A percentile compares a stretch with the other conserved stretches of the same genome.
These are phyloP conservation scores for Candida hungchunana DNA, from an alignment of 805 yeast genomes.

Conservation along the genomic window DNA sequence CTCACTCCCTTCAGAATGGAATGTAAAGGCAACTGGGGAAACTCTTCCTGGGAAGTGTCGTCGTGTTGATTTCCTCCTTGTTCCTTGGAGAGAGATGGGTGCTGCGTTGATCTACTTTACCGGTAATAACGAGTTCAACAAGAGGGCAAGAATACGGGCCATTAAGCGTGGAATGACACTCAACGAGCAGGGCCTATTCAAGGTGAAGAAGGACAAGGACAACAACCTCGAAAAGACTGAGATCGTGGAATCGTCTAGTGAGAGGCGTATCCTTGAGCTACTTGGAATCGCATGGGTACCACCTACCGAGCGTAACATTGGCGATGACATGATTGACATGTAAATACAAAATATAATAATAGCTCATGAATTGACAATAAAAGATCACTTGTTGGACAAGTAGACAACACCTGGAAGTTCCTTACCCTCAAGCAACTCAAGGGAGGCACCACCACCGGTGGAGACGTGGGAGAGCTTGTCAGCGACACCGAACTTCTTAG, in stretches of 20 bases:
- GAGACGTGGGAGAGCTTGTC: slow-evolving; percentile 97
- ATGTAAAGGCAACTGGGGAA: slow-evolving; percentile 28
- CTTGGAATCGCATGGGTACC: slow-evolving; percentile 35
- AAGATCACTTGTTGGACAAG: slow-evolving; percentile 63
- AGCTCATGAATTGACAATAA: not conserved
- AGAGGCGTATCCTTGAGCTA: slow-evolving; percentile 39
- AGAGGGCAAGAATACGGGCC: slow-evolving; percentile 42
- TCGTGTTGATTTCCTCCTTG: slow-evolving; percentile 48
- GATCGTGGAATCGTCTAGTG: slow-evolving; percentile 41
- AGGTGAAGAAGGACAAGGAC: slow-evolving; percentile 10
- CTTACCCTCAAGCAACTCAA: slow-evolving; percentile 98
- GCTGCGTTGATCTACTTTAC: slow-evolving; percentile 49
- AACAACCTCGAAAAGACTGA: slow-evolving; percentile 9
- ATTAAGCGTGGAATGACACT: slow-evolving; percentile 32
- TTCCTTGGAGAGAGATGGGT: slow-evolving; percentile 42
- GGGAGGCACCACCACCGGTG: slow-evolving; percentile 99
- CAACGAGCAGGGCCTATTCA: slow-evolving; percentile 42
- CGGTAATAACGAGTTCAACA: slow-evolving; percentile 50
- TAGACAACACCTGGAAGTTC: slow-evolving; percentile 96
- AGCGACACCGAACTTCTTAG: slow-evolving; percentile 96
- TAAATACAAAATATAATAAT: too few species aligned
- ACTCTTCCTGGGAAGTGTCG: slow-evolving; percentile 36
- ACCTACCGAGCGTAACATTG: slow-evolving; percentile 28
- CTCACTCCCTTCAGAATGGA: slow-evolving; percentile 24
- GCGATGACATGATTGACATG: slow-evolving; percentile 12